Evolutionary conservation across 2,329 filamentous ascomycete species (phyloP).

Genomic region (Cytospora piceae): DNA sequence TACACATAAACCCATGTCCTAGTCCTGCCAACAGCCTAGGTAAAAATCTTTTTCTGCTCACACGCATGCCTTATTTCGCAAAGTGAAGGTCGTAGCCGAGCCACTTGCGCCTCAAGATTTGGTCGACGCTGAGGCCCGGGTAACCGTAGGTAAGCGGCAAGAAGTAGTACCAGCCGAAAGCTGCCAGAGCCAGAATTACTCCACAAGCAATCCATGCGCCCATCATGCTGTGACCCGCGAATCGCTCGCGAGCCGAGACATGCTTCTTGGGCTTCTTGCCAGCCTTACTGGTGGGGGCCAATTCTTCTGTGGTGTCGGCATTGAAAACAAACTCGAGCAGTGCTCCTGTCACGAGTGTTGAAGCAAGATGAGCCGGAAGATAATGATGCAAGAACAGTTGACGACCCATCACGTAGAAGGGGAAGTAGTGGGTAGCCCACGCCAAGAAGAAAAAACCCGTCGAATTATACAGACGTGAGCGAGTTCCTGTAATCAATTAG

Average conservation of each 20-base stretch:
- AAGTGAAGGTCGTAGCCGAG: slow-evolving; percentile 97
- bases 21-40: background rate
- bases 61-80: slow-evolving; percentile 73
- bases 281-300: slow-evolving; percentile 47
- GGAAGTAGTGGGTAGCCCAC: slow-evolving; percentile 96
- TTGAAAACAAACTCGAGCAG: slow-evolving; percentile 97
- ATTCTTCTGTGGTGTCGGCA: slow-evolving; percentile 71
- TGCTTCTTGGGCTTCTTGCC: slow-evolving; percentile 62
- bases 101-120: slow-evolving; percentile 89
- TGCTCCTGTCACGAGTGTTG: slow-evolving; percentile 84
- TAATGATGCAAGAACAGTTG: slow-evolving; percentile 99
- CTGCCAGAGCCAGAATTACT: slow-evolving; percentile 68
- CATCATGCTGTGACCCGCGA: slow-evolving; percentile 76
- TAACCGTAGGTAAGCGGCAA: slow-evolving; percentile 94
- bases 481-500: slow-evolving; percentile 66
- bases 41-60: background rate
- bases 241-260: slow-evolving; percentile 78
- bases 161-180: slow-evolving; percentile 90
- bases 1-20: slow-evolving; percentile 14
- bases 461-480: slow-evolving; percentile 94
- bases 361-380: slow-evolving; percentile 90
- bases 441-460: slow-evolving; percentile 99
- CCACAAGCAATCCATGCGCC: slow-evolving; percentile 77
- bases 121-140: slow-evolving; percentile 78
- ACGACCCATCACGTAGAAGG: slow-evolving; percentile 97